Evolutionary conservation across 2,329 filamentous ascomycete species (phyloP).

Genomic region (Madurella mycetomatis): DNA sequence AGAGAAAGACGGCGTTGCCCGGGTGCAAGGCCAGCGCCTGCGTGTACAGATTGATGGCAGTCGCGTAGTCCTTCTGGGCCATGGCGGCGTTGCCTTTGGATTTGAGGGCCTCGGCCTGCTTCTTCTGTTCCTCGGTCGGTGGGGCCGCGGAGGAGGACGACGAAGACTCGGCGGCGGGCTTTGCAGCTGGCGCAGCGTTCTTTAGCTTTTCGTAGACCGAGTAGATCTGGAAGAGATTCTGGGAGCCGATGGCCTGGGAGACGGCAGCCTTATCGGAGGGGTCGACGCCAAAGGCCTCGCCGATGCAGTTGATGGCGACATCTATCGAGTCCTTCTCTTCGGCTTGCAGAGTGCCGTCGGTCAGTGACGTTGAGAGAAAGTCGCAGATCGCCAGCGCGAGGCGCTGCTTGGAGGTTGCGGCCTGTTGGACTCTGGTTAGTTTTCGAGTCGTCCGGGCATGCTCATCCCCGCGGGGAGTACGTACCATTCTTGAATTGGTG

Average conservation of each 20-base stretch:
- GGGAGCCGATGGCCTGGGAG: conserved; percentile 72
- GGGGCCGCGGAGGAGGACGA: conserved; percentile 33
- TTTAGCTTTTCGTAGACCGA: conserved; percentile 94
- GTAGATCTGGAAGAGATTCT: conserved; percentile 89
- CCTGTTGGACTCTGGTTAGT: conserved; percentile 27
- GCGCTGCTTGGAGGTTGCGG: conserved; percentile 64
- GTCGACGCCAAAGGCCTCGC: conserved; percentile 93
- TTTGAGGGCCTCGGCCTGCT: conserved; percentile 85
- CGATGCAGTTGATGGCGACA: conserved; percentile 89
- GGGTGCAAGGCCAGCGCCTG: conserved; percentile 78
- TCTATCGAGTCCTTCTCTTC: conserved; percentile 94
- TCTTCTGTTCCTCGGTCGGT: conserved; percentile 56
- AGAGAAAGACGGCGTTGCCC: conserved; percentile 91
- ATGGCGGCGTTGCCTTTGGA: conserved; percentile 90
- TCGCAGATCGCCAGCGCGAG: conserved; percentile 96
- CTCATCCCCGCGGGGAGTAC: background rate
- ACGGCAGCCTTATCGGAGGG: conserved; percentile 69
- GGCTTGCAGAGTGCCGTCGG: conserved; percentile 79
- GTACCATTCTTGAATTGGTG: conserved; percentile 8
- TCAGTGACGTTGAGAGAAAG: conserved; percentile 79
- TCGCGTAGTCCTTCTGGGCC: conserved; percentile 83
- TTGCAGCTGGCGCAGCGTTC: conserved; percentile 41
- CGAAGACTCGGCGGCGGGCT: conserved; percentile 41
- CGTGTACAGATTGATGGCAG: conserved; percentile 82
- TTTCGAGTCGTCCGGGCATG: background rate